Evolutionary conservation across 179 eudicot species (phyloP).

Genomic region (Corrigiola litoralis): DNA sequence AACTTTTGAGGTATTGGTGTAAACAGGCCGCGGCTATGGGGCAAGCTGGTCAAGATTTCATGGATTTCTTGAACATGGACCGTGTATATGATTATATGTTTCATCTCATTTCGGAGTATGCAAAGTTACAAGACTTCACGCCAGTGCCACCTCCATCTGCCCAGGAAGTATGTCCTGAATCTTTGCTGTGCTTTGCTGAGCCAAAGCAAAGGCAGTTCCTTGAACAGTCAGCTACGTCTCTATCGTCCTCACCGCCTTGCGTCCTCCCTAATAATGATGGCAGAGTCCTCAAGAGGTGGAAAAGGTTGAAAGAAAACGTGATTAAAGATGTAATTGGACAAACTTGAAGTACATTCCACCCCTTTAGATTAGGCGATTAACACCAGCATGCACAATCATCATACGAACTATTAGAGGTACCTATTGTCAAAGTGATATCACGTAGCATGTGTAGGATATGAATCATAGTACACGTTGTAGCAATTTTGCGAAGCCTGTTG

Average conservation of each 20-base stretch:
- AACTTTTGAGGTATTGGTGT: background rate
- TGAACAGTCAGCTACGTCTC: conserved; percentile 51
- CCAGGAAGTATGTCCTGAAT: conserved; percentile 55
- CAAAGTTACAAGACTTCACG: conserved; percentile 62
- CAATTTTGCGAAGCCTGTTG: background rate
- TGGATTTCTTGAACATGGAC: conserved; percentile 71
- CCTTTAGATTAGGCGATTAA: background rate
- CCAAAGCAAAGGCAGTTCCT: conserved; percentile 54
- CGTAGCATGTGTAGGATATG: background rate
- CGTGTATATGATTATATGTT: conserved; percentile 84
- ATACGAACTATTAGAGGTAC: background rate
- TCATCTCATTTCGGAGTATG: conserved; percentile 67
- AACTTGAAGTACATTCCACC: background rate
- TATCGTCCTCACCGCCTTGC: conserved; percentile 62
- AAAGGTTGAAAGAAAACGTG: conserved; percentile 36
- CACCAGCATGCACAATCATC: conserved; percentile 2
- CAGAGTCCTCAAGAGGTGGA: conserved; percentile 34
- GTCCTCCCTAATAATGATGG: conserved; percentile 31
- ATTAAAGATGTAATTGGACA: conserved; percentile 17
- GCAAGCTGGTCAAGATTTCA: conserved; percentile 56
- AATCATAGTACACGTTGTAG: background rate
- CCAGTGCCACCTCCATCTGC: conserved; percentile 60
- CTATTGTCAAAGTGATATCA: background rate
- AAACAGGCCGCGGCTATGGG: conserved; percentile 66
- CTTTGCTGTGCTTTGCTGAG: conserved; percentile 73